These are phyloP conservation scores for Inga laurina DNA, from an alignment of 306 rosid genomes.

Conservation along the genomic window DNA sequence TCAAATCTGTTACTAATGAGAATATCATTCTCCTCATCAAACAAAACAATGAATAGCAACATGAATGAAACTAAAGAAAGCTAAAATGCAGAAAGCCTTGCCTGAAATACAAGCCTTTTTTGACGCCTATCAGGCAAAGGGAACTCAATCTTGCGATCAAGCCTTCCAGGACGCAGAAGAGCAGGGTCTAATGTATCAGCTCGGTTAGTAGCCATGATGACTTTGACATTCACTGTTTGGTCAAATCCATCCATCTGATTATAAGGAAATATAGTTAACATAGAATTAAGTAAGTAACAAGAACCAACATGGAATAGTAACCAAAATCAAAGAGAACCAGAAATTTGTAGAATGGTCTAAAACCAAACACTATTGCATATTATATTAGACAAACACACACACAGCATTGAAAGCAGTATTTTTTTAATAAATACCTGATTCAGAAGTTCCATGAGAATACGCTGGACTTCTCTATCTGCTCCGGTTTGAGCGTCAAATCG, in stretches of 20 bases:
- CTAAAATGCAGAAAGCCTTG: constrained; percentile 31
- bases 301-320: background rate
- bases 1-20: background rate
- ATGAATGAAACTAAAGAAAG: background rate
- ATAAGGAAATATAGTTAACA: constrained; percentile 14
- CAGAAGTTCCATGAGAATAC: constrained; percentile 97
- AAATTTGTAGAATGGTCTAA: constrained; percentile 1
- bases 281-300: constrained; percentile 19
- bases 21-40: background rate
- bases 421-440: constrained; percentile 66
- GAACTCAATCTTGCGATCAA: constrained; percentile 95
- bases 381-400: background rate
- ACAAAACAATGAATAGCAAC: background rate
- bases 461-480: constrained; percentile 99
- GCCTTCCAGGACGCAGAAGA: constrained; percentile 97
- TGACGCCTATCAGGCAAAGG: constrained; percentile 98
- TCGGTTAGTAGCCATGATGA: constrained; percentile 97
- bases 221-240: constrained; percentile 98
- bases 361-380: background rate
- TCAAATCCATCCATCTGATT: constrained; percentile 98
- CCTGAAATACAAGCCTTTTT: constrained; percentile 99
- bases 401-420: constrained; percentile 8
- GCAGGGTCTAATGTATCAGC: constrained; percentile 99
- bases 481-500: constrained; percentile 99
- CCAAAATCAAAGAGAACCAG: constrained; percentile 4